A percentile compares a stretch with the other conserved stretches of the same genome.
These are phyloP conservation scores for Fennellomyces sp. DNA, from an alignment of 371 early-diverging fungal genomes.

Conservation along the genomic window DNA sequence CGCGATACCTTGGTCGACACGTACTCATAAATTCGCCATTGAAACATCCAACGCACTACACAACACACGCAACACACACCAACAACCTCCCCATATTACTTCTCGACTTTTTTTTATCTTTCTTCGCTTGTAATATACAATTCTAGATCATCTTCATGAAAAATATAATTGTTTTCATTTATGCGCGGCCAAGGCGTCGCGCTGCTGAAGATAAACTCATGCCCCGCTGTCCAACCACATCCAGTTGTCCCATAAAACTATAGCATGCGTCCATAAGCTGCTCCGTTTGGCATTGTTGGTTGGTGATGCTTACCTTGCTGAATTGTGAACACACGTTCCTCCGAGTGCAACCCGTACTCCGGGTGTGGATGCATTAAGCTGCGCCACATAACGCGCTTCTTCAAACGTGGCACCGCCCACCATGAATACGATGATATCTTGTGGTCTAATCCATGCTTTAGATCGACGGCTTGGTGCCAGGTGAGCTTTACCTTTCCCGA, in stretches of 20 bases:
- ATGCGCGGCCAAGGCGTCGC: conserved; percentile 5
- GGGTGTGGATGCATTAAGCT: conserved; percentile 75
- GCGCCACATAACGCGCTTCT: conserved; percentile 84
- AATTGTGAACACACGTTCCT: conserved; percentile 87
- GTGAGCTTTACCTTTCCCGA: conserved; percentile 73
- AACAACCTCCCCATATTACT: neutral
- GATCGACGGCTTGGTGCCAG: too few relatives aligned
- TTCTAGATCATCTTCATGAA: conserved; percentile 2
- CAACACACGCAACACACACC: neutral
- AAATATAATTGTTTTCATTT: neutral
- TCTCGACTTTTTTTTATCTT: neutral
- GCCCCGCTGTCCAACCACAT: conserved; percentile 10
- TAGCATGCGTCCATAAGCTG: too few relatives aligned
- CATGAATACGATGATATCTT: conserved; percentile 93
- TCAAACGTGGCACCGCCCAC: conserved; percentile 94
- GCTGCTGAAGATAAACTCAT: conserved; percentile 10
- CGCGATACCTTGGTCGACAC: conserved; percentile 94
- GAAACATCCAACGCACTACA: neutral
- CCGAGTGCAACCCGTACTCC: conserved; percentile 87
- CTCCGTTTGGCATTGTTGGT: too few relatives aligned
- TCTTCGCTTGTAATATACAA: neutral
- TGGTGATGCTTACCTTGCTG: conserved; percentile 60
- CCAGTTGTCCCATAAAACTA: conserved; percentile 24
- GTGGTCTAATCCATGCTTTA: too few relatives aligned
- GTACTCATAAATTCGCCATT: conserved; percentile 76